Evolutionary conservation across 2,329 filamentous ascomycete genomes (phyloP).

Genomic region (Hypoxylon sp.): DNA sequence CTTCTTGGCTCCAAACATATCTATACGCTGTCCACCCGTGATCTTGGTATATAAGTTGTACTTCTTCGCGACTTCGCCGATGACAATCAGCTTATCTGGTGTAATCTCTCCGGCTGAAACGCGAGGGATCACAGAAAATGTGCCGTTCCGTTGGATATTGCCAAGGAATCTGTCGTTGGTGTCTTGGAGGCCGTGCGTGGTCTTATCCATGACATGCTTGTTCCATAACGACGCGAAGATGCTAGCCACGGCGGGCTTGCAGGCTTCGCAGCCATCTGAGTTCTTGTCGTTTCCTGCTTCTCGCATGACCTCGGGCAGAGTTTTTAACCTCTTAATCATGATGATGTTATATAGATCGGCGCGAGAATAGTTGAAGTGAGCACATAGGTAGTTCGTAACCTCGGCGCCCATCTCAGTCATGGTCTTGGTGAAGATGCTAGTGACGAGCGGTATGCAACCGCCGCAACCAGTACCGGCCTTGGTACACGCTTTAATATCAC

Average conservation of each 20-base stretch:
- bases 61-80: constrained; percentile 87
- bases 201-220: constrained; percentile 81
- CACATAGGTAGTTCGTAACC: constrained; percentile 87
- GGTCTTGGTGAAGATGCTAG: constrained; percentile 90
- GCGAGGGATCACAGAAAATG: constrained; percentile 88
- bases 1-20: constrained; percentile 92
- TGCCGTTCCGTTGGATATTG: constrained; percentile 93
- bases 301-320: constrained; percentile 82
- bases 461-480: constrained; percentile 94
- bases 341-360: constrained; percentile 93
- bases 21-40: constrained; percentile 91
- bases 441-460: constrained; percentile 89
- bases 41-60: constrained; percentile 92
- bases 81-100: constrained; percentile 85
- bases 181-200: constrained; percentile 83
- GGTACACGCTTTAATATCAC: constrained; percentile 88
- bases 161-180: constrained; percentile 91
- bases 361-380: constrained; percentile 86
- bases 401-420: constrained; percentile 90
- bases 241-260: constrained; percentile 85
- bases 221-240: constrained; percentile 90
- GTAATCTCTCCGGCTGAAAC: constrained; percentile 90
- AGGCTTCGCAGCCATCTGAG: constrained; percentile 87
- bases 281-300: constrained; percentile 79
- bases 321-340: constrained; percentile 82